Evolutionary conservation across 108 stramenopile genomes (phyloP).

Genomic region (Craspedostauros australis): DNA sequence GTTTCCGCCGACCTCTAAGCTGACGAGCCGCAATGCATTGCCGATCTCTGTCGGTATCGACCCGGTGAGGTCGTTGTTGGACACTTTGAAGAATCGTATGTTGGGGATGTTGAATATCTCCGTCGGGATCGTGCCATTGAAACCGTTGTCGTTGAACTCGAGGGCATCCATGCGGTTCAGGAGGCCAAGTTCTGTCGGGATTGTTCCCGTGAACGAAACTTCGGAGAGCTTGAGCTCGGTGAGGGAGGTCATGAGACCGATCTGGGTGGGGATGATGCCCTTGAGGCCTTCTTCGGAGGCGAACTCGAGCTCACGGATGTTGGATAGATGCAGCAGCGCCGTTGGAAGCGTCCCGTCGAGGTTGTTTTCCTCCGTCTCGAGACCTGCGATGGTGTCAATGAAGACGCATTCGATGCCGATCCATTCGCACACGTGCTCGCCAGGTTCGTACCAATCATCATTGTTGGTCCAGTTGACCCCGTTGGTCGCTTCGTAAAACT

Average conservation of each 20-base stretch:
- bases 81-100: constrained; percentile 50
- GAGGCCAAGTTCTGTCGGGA: constrained; percentile 35
- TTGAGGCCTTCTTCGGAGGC: constrained; percentile 26
- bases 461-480: too few species aligned
- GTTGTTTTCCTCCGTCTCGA: too few species aligned
- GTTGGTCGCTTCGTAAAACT: too few species aligned
- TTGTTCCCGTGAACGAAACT: constrained; percentile 35
- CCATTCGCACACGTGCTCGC: too few species aligned
- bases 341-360: too few species aligned
- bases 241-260: too few species aligned
- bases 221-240: too few species aligned
- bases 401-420: too few species aligned
- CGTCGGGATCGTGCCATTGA: constrained; percentile 41
- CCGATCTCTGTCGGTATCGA: constrained; percentile 46
- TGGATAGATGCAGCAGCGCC: too few species aligned
- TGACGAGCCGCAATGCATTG: constrained; percentile 20
- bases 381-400: too few species aligned
- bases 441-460: too few species aligned
- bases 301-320: too few species aligned
- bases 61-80: constrained; percentile 53
- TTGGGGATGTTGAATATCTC: constrained; percentile 33
- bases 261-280: constrained; percentile 42
- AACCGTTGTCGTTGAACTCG: constrained; percentile 25
- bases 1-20: constrained; percentile 42
- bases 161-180: constrained; percentile 3